These are phyloP conservation scores for Eutrema salsugineum DNA, from an alignment of 441 rosid species.

Conservation along the genomic window DNA sequence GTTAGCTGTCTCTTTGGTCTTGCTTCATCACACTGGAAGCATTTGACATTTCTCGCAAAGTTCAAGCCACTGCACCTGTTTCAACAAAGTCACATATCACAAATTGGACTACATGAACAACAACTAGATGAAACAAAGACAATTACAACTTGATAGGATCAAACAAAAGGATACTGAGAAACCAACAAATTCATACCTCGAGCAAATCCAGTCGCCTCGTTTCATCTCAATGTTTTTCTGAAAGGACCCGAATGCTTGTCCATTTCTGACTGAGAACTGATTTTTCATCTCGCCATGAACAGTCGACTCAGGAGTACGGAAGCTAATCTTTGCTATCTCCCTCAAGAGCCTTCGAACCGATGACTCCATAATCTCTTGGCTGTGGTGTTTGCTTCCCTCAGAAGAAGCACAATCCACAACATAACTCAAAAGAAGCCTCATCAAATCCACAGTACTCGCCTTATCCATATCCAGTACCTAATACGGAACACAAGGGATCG, in stretches of 20 bases:
- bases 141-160: not conserved
- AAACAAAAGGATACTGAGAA: not conserved
- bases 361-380: conserved; percentile 41
- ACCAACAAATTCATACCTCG: conserved; percentile 41
- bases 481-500: conserved; percentile 3
- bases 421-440: conserved; percentile 72
- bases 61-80: conserved; percentile 92
- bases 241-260: conserved; percentile 35
- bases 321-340: conserved; percentile 54
- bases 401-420: conserved; percentile 41
- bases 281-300: conserved; percentile 31
- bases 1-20: conserved; percentile 81
- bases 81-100: conserved; percentile 24
- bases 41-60: conserved; percentile 81
- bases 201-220: conserved; percentile 92
- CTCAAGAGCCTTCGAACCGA: conserved; percentile 62
- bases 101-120: not conserved
- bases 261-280: conserved; percentile 41
- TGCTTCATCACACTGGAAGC: conserved; percentile 82
- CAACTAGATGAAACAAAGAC: not conserved
- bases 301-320: conserved; percentile 24
- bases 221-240: conserved; percentile 63
- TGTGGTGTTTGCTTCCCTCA: conserved; percentile 30
- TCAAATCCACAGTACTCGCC: conserved; percentile 64
- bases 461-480: conserved; percentile 43